Conservation (phyloP, 1,284 basidiomycete genomes). For the Marasmius fiardii region DNA sequence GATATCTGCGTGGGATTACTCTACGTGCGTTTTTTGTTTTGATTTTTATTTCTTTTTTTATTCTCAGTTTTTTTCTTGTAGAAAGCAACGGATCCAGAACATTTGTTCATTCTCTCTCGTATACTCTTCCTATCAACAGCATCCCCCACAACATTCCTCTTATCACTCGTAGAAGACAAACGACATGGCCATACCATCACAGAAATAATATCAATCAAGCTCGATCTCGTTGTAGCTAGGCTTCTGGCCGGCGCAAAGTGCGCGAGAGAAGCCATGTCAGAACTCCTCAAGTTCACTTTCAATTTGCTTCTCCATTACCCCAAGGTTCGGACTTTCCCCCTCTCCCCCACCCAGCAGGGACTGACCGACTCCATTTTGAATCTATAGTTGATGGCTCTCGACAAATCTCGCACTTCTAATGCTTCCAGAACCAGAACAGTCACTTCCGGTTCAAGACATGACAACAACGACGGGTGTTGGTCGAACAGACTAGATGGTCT, state of each 20-base stretch:
- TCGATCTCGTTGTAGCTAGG: slow-evolving; percentile 45
- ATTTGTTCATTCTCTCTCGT: slow-evolving; percentile 70
- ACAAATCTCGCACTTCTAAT: background rate
- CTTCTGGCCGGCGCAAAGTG: slow-evolving; percentile 50
- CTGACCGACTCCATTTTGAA: background rate
- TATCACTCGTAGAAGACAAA: slow-evolving; percentile 59
- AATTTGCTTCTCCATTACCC: slow-evolving; percentile 66
- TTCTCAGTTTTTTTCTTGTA: slow-evolving; percentile 23
- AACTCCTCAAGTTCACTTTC: slow-evolving; percentile 75
- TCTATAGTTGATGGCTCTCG: background rate
- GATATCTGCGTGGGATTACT: slow-evolving; percentile 53
- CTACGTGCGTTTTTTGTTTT: slow-evolving; percentile 45
- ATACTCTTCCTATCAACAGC: slow-evolving; percentile 73
- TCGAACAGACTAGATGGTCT: slow-evolving; percentile 27
- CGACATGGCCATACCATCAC: slow-evolving; percentile 50
- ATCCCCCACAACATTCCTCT: slow-evolving; percentile 47
- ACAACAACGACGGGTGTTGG: background rate
- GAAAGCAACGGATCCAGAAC: slow-evolving; percentile 61
- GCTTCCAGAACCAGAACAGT: background rate
- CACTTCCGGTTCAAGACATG: background rate
- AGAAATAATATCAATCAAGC: slow-evolving; percentile 57
- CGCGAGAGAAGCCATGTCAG: slow-evolving; percentile 68
- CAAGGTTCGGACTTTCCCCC: background rate
- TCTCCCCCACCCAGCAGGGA: background rate
- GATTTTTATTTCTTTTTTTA: background rate